Conservation (phyloP, 495 filamentous ascomycete species). For the Penicillium argentinense region DNA sequence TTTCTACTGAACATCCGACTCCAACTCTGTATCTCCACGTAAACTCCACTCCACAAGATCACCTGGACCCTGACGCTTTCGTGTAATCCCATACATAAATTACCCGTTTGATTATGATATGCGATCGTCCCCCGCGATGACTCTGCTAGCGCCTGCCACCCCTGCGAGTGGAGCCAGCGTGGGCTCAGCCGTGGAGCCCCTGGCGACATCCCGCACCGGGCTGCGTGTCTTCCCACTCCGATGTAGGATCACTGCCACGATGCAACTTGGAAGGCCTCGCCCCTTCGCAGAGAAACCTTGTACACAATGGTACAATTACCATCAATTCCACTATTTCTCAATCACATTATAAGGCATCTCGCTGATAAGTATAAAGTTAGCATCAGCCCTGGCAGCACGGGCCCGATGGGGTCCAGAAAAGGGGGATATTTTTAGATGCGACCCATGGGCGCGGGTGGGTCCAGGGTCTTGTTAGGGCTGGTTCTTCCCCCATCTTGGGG, state of each 20-base stretch:
- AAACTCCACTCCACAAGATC: not conserved
- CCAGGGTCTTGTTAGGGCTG: conserved; percentile 15
- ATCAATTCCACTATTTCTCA: no score
- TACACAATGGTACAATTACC: no score
- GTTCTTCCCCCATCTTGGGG: no score
- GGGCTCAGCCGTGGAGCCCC: conserved; percentile 14
- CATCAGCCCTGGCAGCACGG: conserved; percentile 6
- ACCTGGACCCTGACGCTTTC: not conserved
- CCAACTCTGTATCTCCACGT: not conserved
- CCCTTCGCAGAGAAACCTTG: no score
- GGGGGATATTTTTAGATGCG: conserved; percentile 17
- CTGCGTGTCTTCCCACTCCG: not conserved
- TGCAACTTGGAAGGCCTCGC: not conserved
- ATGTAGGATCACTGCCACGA: conserved; percentile 1
- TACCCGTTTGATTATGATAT: conserved; percentile 30
- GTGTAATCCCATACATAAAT: conserved; percentile 12
- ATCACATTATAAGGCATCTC: no score
- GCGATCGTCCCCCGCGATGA: conserved; percentile 28
- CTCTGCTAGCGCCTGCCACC: conserved; percentile 17
- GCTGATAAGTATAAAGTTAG: not conserved
- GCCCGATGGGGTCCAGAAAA: not conserved
- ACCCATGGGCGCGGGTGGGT: conserved; percentile 13
- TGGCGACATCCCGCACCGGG: conserved; percentile 15
- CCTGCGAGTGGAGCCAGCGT: conserved; percentile 12
- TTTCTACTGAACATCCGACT: not conserved